Evolutionary conservation across 1,284 basidiomycete genomes (phyloP), one percentile per base, ranked within the genome.

Genomic region (Leccinum pachyderme): DNA sequence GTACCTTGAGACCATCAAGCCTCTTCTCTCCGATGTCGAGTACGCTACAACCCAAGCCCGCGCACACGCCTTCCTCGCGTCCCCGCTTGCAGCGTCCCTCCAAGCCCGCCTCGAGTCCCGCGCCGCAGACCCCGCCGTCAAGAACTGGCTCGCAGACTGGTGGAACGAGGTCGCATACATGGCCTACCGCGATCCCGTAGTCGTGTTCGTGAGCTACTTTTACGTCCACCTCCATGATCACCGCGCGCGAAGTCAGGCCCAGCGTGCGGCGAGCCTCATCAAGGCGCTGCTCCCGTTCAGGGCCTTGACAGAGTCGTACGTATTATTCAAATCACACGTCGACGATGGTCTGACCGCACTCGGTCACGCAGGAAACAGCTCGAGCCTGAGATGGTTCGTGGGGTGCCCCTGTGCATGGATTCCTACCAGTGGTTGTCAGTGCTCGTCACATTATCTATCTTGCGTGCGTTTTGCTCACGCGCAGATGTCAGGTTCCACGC

Each of bases 121-220:
- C 5, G 92, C 93, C 0, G 73, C 77, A 0, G 79, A 82, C n/a
- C 78, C 81, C 0, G 70, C 71, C 13, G 73, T 75, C 50, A 83
- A 83, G 62, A 95, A 81, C 76, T 99, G 96, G 96, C 80, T 99
- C 32, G 81, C 82, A 53, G 93, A 97, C 55, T 99, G 96, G 96
- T 99, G 96, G 96, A 97, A 98, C 73, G 93, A 98, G 43, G 82
- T 91, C 86, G 86, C 37, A 18, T 39, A 39, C 18, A 39, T 39
- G 37, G 37, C 76, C 5, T 91, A 91, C 65, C 81, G 92, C 47
- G 93, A 97, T 63, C 88, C 95, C 5, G 91, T 98, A 35, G 89
- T 98, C 27, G 93, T 96, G 24, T 93, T 88, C 66, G 94, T 97
- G 65, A 93, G 88, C 79, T 99, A 99, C 78, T 99, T 91, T 75